These are phyloP conservation scores for Penicillium oxalicum DNA, from an alignment of 2,329 filamentous ascomycete genomes.

Conservation along the genomic window DNA sequence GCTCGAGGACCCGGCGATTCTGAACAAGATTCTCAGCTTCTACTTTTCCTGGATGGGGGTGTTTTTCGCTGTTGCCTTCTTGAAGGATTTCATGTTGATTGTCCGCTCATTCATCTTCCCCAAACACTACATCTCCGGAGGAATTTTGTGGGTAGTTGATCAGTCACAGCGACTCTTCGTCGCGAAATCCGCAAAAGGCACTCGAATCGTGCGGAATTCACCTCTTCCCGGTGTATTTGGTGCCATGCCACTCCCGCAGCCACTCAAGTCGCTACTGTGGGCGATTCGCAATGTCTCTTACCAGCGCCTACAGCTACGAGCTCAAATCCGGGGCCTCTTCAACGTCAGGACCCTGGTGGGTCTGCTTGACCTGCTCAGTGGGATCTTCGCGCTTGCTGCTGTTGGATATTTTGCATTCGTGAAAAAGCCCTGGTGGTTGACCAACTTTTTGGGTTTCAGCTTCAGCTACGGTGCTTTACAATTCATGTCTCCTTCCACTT, in stretches of 20 bases:
- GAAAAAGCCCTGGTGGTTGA: slow-evolving; percentile 62
- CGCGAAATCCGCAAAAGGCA: slow-evolving; percentile 8
- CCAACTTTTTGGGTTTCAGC: slow-evolving; percentile 79
- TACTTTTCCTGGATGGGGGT: slow-evolving; percentile 79
- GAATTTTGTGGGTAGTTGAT: slow-evolving; percentile 45
- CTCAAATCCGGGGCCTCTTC: slow-evolving; percentile 49
- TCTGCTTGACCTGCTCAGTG: slow-evolving; percentile 49
- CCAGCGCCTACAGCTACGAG: slow-evolving; percentile 47
- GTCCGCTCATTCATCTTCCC: slow-evolving; percentile 67
- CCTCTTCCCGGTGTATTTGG: slow-evolving; percentile 50
- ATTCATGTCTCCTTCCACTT: slow-evolving; percentile 82
- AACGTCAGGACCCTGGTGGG: slow-evolving; percentile 40
- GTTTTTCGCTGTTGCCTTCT: slow-evolving; percentile 66
- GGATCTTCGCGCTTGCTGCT: slow-evolving; percentile 49
- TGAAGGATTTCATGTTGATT: slow-evolving; percentile 66
- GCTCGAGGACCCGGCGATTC: slow-evolving; percentile 69
- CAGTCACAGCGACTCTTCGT: slow-evolving; percentile 29
- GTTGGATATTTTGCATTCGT: slow-evolving; percentile 61
- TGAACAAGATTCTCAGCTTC: slow-evolving; percentile 75
- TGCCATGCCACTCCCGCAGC: slow-evolving; percentile 40
- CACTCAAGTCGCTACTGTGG: slow-evolving; percentile 43
- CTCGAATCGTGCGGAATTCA: slow-evolving; percentile 30
- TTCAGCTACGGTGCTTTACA: slow-evolving; percentile 80
- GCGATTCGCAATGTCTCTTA: slow-evolving; percentile 42
- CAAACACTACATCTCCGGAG: slow-evolving; percentile 54